Conservation (phyloP, 768 basidiomycete genomes). For the Boletus rex-veris region DNA sequence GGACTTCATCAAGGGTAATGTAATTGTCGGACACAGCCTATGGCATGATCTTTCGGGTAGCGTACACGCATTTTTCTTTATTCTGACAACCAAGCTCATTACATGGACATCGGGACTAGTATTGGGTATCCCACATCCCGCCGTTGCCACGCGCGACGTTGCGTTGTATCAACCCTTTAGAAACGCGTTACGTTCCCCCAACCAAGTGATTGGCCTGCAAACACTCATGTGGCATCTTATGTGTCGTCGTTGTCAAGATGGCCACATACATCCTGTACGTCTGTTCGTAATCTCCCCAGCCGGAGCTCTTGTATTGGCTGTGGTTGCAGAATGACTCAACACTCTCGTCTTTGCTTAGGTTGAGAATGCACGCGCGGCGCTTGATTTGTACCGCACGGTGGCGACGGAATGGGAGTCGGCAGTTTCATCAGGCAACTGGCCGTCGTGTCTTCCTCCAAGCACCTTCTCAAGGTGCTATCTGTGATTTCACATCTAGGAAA, state of each 20-base stretch:
- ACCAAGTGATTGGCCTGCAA: slow-evolving; percentile 68
- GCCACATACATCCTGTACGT: slow-evolving; percentile 69
- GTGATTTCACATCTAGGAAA: slow-evolving; percentile 27
- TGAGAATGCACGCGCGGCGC: slow-evolving; percentile 67
- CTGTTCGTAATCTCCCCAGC: background rate
- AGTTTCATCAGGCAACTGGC: slow-evolving; percentile 64
- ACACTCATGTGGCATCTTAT: slow-evolving; percentile 83
- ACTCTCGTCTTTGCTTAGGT: slow-evolving; percentile 41
- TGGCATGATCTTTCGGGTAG: slow-evolving; percentile 81
- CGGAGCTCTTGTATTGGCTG: background rate
- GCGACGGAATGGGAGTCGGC: slow-evolving; percentile 63
- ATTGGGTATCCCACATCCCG: slow-evolving; percentile 76
- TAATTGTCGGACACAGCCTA: slow-evolving; percentile 71
- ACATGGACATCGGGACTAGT: slow-evolving; percentile 40
- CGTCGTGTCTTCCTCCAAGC: slow-evolving; percentile 69
- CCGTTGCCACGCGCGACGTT: slow-evolving; percentile 75
- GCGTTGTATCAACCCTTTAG: slow-evolving; percentile 79
- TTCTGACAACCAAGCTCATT: slow-evolving; percentile 9
- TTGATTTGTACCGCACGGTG: slow-evolving; percentile 54
- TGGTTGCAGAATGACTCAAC: slow-evolving; percentile 11
- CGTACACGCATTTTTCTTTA: slow-evolving; percentile 8
- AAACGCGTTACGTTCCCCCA: slow-evolving; percentile 61
- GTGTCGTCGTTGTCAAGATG: slow-evolving; percentile 73
- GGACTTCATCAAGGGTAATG: slow-evolving; percentile 62
- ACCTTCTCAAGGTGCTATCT: slow-evolving; percentile 79